Evolutionary conservation across 2,329 filamentous ascomycete genomes (phyloP), one percentile per base, ranked within the genome.

Genomic region (Aspergillus sergii): DNA sequence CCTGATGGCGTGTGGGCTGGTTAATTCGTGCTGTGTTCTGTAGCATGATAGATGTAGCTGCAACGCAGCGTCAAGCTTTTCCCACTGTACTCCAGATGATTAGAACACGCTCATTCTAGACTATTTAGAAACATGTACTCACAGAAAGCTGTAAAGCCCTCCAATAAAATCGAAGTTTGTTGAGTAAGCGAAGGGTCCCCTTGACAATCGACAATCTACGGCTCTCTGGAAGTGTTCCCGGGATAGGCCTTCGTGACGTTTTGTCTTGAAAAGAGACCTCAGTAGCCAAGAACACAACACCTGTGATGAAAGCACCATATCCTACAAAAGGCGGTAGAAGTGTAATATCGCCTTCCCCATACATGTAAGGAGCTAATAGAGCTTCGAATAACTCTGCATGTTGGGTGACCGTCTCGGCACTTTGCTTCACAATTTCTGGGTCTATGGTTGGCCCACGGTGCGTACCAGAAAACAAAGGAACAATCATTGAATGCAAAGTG

Each of bases 351-450:
- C 39, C 26, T 23, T 48, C 3, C 21, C 26, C 56, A 26, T 32
- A 58, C 9, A 58, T n/a, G 30, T 58, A 58, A 30, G 56, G 56
- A 19, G 30, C 30, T 58, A 58, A 48, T 36, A 58, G 56, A 19
- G 19, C 14, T 7, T 46, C 28, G 10, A 48, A 46, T 32, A 32
- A n/a, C 11, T 48, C 39, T 4, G 41, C 56, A 14, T 58, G 56
- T 32, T 48, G n/a, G 9, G 8, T 46, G 14, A 58, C 56, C 2
- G 19, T 48, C 43, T 32, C 39, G 7, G 56, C 56, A 23, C 41
- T 58, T 45, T 32, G 10, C 30, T 45, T 23, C 12, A 46, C 56
- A 32, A 26, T 32, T 8, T 30, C 16, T 2, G 46, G 26, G 23
- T 58, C 56, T 48, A 58, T 32, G 9, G 16, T 26, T 48, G 39